These are phyloP conservation scores for Helminthosporium solani DNA, from an alignment of 2,329 filamentous ascomycete genomes.

Conservation along the genomic window DNA sequence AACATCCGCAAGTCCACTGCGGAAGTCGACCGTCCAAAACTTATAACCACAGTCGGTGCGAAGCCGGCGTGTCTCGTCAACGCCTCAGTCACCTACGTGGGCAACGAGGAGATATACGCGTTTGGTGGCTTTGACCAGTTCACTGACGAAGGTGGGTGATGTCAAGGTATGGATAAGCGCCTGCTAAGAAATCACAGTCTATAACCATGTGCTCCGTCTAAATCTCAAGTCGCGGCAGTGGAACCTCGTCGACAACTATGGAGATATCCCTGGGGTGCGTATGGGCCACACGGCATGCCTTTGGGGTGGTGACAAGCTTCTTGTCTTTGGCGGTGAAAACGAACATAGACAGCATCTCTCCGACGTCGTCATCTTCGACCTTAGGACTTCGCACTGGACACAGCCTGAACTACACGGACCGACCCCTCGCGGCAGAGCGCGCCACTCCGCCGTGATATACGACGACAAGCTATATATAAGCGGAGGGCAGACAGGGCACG, in stretches of 20 bases:
- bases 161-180: not conserved
- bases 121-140: constrained; percentile 99
- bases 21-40: constrained; percentile 81
- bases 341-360: constrained; percentile 94
- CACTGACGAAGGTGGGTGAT: constrained; percentile 75
- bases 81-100: constrained; percentile 97
- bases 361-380: constrained; percentile 92
- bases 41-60: constrained; percentile 61
- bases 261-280: constrained; percentile 92
- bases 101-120: constrained; percentile 95
- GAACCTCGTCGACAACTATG: constrained; percentile 97
- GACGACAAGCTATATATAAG: constrained; percentile 96
- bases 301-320: constrained; percentile 90
- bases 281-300: constrained; percentile 97
- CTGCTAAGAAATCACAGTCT: constrained; percentile 57
- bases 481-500: constrained; percentile 91
- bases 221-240: constrained; percentile 88
- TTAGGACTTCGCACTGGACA: constrained; percentile 92
- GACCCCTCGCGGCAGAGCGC: constrained; percentile 83
- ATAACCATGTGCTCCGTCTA: constrained; percentile 91
- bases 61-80: constrained; percentile 94
- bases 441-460: constrained; percentile 90
- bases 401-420: constrained; percentile 84
- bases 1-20: constrained; percentile 50
- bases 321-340: constrained; percentile 97